Conservation (phyloP, 495 filamentous ascomycete genomes). For the Daldinia concentrica region DNA sequence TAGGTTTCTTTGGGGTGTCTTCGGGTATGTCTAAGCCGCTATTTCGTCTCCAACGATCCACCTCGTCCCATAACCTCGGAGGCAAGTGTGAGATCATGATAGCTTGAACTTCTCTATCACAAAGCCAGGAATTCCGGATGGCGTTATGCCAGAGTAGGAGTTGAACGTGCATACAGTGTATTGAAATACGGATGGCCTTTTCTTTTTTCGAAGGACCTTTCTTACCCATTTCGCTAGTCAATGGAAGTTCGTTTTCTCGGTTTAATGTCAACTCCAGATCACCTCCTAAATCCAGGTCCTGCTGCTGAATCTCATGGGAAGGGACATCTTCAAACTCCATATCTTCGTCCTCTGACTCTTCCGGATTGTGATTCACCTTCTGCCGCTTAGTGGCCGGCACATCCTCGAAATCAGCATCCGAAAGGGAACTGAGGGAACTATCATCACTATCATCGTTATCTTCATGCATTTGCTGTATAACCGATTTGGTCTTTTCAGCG, state of each 20-base stretch:
- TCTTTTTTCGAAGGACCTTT: conserved; percentile 88
- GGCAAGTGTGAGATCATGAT: conserved; percentile 78
- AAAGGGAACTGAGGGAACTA: conserved; percentile 67
- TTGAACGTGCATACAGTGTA: conserved; percentile 91
- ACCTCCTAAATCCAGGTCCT: conserved; percentile 47
- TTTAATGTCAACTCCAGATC: conserved; percentile 83
- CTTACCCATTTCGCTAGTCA: conserved; percentile 72
- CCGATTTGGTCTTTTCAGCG: conserved; percentile 59
- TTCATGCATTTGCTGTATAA: conserved; percentile 59
- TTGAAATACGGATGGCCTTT: conserved; percentile 75
- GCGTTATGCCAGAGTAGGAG: conserved; percentile 88
- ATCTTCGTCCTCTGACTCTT: conserved; percentile 66
- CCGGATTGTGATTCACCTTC: conserved; percentile 31
- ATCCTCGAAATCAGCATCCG: conserved; percentile 75
- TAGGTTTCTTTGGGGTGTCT: conserved; percentile 45
- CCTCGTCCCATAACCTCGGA: conserved; percentile 69
- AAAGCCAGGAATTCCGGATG: conserved; percentile 85
- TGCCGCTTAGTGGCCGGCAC: conserved; percentile 52
- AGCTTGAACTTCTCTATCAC: conserved; percentile 79
- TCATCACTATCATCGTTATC: conserved; percentile 60
- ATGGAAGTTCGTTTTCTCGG: conserved; percentile 62
- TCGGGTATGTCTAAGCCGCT: conserved; percentile 67
- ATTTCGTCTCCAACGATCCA: conserved; percentile 76
- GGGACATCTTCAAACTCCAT: conserved; percentile 91
- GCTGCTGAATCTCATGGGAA: conserved; percentile 48